These are phyloP conservation scores for Phytopythium sindhum DNA, from an alignment of 352 stramenopile genomes.

Conservation along the genomic window DNA sequence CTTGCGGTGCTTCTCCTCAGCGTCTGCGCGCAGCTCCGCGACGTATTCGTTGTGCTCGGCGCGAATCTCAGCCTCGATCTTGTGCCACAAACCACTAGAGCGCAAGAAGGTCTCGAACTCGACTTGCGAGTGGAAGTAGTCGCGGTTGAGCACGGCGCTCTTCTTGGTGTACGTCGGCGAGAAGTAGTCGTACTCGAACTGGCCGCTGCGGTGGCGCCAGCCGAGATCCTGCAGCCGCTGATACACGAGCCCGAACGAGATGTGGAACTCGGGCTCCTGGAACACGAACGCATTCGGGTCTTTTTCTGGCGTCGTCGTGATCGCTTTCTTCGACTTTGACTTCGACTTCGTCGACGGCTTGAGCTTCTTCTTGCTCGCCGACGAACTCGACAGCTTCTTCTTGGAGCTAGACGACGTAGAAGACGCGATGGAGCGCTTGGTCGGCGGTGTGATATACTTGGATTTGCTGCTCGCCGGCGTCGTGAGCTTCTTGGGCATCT, in stretches of 20 bases:
- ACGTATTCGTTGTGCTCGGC: constrained; percentile 51
- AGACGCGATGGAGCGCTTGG: constrained; percentile 14
- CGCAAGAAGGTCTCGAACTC: constrained; percentile 63
- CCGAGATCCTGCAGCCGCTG: constrained; percentile 50
- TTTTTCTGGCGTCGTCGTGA: constrained; percentile 5
- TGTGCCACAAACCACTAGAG: constrained; percentile 47
- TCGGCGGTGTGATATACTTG: constrained; percentile 22
- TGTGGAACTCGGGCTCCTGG: constrained; percentile 53
- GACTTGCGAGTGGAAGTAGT: constrained; percentile 65
- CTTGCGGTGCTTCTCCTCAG: constrained; percentile 34
- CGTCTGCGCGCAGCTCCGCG: constrained; percentile 46
- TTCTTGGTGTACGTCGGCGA: constrained; percentile 55
- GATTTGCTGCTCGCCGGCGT: constrained; percentile 12
- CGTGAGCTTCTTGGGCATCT: constrained; percentile 23
- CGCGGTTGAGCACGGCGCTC: constrained; percentile 45
- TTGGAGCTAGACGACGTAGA: constrained; percentile 17
- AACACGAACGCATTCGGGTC: constrained; percentile 41
- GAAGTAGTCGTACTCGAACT: constrained; percentile 85
- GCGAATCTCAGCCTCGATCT: constrained; percentile 52
- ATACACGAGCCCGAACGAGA: constrained; percentile 69
- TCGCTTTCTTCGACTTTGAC: constrained; percentile 21
- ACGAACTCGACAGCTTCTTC: constrained; percentile 22
- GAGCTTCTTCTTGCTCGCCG: background rate
- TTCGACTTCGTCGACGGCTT: constrained; percentile 21
- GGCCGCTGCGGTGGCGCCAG: constrained; percentile 51